A percentile compares a stretch with the other conserved stretches of the same genome.
Conservation (phyloP, 1,284 basidiomycete genomes). For the Sphagnurus paluster region DNA sequence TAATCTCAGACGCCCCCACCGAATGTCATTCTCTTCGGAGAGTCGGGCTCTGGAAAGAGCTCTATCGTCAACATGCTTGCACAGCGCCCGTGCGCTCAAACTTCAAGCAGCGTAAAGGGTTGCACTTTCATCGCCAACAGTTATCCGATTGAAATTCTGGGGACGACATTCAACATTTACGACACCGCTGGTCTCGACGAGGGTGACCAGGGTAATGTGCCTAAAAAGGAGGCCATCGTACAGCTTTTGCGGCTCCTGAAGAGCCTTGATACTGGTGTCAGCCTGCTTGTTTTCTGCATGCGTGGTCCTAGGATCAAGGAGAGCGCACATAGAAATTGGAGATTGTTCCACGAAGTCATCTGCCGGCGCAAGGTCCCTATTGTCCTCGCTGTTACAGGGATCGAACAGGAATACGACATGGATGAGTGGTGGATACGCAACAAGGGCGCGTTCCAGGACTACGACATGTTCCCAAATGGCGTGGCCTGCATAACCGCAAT, state of each 20-base stretch:
- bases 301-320: conserved; percentile 37
- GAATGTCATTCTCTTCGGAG: conserved; percentile 31
- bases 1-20: conserved; percentile 15
- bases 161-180: conserved; percentile 25
- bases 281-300: conserved; percentile 42
- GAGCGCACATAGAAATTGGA: conserved; percentile 35
- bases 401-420: conserved; percentile 39
- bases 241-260: conserved; percentile 34
- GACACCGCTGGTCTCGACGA: conserved; percentile 46
- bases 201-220: conserved; percentile 28
- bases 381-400: conserved; percentile 38
- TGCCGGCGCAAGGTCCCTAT: conserved; percentile 38
- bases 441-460: conserved; percentile 25
- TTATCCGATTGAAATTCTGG: conserved; percentile 18
- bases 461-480: conserved; percentile 31
- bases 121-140: conserved; percentile 22
- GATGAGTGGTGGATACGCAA: conserved; percentile 43
- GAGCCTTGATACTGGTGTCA: conserved; percentile 36
- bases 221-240: conserved; percentile 31
- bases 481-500: conserved; percentile 41
- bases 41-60: conserved; percentile 32
- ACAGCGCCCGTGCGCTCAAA: conserved; percentile 12
- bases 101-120: conserved; percentile 20
- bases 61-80: conserved; percentile 33
- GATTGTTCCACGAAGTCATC: conserved; percentile 39